Percentiles rank a stretch among this genome's conserved stretches.
Evolutionary conservation across 2,329 filamentous ascomycete species (phyloP).

Genomic region (Berkeleyomyces basicola): DNA sequence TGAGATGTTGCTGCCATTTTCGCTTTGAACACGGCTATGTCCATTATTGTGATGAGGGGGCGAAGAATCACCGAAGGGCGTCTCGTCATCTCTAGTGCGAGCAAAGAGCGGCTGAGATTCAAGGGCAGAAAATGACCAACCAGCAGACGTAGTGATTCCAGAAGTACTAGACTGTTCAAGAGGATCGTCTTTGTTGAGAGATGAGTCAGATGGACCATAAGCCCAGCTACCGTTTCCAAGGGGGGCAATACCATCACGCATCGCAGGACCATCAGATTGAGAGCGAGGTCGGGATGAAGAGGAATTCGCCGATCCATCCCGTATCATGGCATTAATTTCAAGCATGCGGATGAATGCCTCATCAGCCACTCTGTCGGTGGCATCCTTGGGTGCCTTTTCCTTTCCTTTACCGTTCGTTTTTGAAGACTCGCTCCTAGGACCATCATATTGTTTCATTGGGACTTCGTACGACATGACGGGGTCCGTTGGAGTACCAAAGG

Average conservation of each 20-base stretch:
- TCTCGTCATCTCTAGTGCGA: constrained; percentile 9
- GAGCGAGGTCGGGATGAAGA: constrained; percentile 24
- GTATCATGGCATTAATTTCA: background rate
- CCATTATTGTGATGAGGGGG: constrained; percentile 5
- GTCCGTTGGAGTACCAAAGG: background rate
- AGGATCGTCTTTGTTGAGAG: background rate
- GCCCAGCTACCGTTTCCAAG: constrained; percentile 45
- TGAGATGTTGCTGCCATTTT: background rate
- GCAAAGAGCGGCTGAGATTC: constrained; percentile 12
- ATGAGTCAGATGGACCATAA: background rate
- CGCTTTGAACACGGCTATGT: background rate
- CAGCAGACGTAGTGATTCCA: background rate
- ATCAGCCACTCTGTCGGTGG: background rate
- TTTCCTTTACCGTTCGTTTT: background rate
- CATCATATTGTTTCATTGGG: background rate
- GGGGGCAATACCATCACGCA: constrained; percentile 29
- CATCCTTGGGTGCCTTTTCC: background rate
- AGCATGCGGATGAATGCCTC: background rate
- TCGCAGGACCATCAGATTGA: constrained; percentile 38
- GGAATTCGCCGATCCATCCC: background rate
- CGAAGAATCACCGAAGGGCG: constrained; percentile 10
- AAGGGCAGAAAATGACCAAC: constrained; percentile 10
- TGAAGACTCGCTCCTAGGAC: background rate
- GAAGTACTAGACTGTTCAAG: background rate
- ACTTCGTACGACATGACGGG: background rate